These are phyloP conservation scores for Ustulina deusta DNA, from an alignment of 2,329 filamentous ascomycete genomes.

Conservation along the genomic window DNA sequence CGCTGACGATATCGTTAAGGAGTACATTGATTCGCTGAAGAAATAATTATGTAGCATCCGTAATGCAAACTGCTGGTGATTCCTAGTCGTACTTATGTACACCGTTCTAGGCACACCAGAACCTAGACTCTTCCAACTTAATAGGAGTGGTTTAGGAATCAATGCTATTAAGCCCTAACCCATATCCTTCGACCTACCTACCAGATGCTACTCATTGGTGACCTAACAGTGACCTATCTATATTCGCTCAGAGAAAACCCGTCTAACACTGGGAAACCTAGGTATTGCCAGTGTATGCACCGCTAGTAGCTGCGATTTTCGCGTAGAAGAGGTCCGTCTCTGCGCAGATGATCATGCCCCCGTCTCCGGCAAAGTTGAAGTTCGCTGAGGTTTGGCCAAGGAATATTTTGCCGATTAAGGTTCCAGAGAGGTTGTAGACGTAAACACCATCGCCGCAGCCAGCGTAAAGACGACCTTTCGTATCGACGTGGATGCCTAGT, in stretches of 20 bases:
- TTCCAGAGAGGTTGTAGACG: constrained; percentile 62
- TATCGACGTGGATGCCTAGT: constrained; percentile 67
- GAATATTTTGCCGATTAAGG: constrained; percentile 68
- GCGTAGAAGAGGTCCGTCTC: constrained; percentile 58
- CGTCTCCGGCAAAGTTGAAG: constrained; percentile 61
- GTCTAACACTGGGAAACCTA: neutral
- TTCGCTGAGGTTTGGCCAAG: constrained; percentile 60
- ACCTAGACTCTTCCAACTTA: neutral
- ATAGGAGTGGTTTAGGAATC: neutral
- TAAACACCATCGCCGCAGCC: constrained; percentile 64
- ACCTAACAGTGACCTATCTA: too few species aligned
- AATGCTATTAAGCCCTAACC: neutral
- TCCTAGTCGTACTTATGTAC: neutral
- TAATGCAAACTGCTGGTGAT: neutral
- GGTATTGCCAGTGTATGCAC: constrained; percentile 30
- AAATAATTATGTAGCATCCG: constrained; percentile 21
- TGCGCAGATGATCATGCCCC: constrained; percentile 57
- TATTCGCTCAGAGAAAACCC: neutral
- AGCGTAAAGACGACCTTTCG: constrained; percentile 66
- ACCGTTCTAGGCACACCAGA: neutral
- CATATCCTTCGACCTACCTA: too few species aligned
- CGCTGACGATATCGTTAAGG: constrained; percentile 66
- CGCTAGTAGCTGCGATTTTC: constrained; percentile 49
- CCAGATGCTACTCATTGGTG: too few species aligned
- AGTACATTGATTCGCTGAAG: constrained; percentile 62